Evolutionary conservation across 192 early-diverging fungal genomes (phyloP), one percentile per base, ranked within the genome.

Genomic region (Ambispora gerdemannii): DNA sequence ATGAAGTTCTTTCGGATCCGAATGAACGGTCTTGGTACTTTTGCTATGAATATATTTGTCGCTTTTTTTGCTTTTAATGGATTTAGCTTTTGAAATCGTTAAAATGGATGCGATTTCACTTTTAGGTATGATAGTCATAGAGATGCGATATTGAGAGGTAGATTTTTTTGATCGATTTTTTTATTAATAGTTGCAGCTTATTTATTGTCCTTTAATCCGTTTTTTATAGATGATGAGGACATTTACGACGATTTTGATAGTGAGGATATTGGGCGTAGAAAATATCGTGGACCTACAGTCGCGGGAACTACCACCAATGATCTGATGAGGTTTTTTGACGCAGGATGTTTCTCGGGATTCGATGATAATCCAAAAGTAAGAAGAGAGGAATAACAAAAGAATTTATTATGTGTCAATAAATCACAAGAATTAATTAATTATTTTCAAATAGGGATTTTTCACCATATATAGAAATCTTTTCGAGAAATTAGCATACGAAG

Each of bases 1-100:
- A 98, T 75, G 93, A 97, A 73, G 90, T 94, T 1, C 79, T 99
- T 34, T 92, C 86, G 38, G 95, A 99, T 80, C 88, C 88, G 17
- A 43, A 65, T 11, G 63, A 65, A 65, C n/a, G 63, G 31, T 32
- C n/a, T 19, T 65, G 63, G 63, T 65, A 50, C 30, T 50, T n/a
- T n/a, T n/a, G n/a, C n/a, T n/a, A n/a, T n/a, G n/a, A n/a, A n/a
- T n/a, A n/a, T n/a, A n/a, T n/a, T n/a, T n/a, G n/a, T n/a, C n/a
- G n/a, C n/a, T n/a, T n/a, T n/a, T n/a, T n/a, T n/a, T n/a, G n/a
- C n/a, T n/a, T n/a, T n/a, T n/a, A n/a, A n/a, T n/a, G n/a, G n/a
- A n/a, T n/a, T n/a, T n/a, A n/a, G n/a, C n/a, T n/a, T n/a, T 55
- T 55, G 3, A 55, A 3, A 55, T 27, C 3, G 7, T 24, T 53